These are phyloP conservation scores for Hymenoscyphus occultus DNA, from an alignment of 2,329 filamentous ascomycete genomes.

Conservation along the genomic window DNA sequence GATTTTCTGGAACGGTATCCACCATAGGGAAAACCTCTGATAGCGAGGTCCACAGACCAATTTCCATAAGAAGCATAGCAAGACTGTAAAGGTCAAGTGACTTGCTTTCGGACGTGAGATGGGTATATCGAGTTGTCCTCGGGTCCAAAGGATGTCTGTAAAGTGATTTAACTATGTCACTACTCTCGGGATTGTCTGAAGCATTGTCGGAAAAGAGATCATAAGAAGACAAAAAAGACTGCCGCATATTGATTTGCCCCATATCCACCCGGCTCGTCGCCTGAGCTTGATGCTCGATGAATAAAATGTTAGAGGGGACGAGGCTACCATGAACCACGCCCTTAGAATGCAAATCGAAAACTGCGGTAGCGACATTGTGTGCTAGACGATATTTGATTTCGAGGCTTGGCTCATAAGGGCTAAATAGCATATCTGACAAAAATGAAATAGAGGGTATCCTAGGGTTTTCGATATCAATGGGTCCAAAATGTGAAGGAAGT, in stretches of 20 bases:
- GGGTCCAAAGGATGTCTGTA: slow-evolving; percentile 68
- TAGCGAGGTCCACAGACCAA: slow-evolving; percentile 72
- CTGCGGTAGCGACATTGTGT: slow-evolving; percentile 66
- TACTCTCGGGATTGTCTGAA: slow-evolving; percentile 33
- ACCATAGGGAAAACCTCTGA: slow-evolving; percentile 33
- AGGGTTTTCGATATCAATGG: slow-evolving; percentile 51
- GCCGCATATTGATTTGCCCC: slow-evolving; percentile 55
- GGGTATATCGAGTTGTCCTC: slow-evolving; percentile 47
- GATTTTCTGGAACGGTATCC: slow-evolving; percentile 29
- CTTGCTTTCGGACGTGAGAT: slow-evolving; percentile 53
- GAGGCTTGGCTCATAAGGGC: slow-evolving; percentile 59
- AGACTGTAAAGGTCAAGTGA: slow-evolving; percentile 70
- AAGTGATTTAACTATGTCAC: slow-evolving; percentile 20
- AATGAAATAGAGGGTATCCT: slow-evolving; percentile 45
- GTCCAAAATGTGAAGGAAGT: slow-evolving; percentile 63
- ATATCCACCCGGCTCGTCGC: slow-evolving; percentile 25
- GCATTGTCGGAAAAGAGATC: slow-evolving; percentile 60
- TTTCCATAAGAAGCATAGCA: slow-evolving; percentile 68
- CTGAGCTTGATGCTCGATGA: slow-evolving; percentile 45
- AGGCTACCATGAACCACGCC: slow-evolving; percentile 71
- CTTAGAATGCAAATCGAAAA: slow-evolving; percentile 70
- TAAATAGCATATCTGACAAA: slow-evolving; percentile 51
- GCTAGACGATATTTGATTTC: slow-evolving; percentile 76
- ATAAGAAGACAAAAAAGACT: slow-evolving; percentile 70
- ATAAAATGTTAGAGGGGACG: slow-evolving; percentile 63